These are phyloP conservation scores for Musa troglodytarum DNA, from an alignment of 176 grass and related monocot species.

Conservation along the genomic window DNA sequence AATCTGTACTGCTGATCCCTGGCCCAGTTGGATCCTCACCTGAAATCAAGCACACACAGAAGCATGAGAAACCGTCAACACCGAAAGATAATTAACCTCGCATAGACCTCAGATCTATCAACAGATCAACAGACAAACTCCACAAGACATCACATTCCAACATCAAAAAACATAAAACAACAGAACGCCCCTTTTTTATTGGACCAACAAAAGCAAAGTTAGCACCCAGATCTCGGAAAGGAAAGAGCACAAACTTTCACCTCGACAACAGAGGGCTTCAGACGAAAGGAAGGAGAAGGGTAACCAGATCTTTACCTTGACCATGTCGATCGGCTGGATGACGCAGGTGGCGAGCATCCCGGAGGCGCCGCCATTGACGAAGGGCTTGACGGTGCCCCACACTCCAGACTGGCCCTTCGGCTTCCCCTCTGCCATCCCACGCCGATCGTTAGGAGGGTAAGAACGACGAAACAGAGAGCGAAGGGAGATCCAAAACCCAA, in stretches of 20 bases:
- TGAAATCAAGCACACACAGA: slow-evolving; percentile 22
- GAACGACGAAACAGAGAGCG: too few species aligned
- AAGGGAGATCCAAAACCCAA: too few species aligned
- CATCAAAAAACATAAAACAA: neutral
- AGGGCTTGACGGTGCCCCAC: slow-evolving; percentile 73
- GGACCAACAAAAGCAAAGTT: too few species aligned
- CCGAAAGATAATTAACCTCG: neutral
- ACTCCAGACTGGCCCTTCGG: neutral
- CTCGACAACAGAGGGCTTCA: too few species aligned
- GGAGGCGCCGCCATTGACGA: slow-evolving; percentile 78
- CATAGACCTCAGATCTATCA: slow-evolving; percentile 2
- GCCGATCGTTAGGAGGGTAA: too few species aligned
- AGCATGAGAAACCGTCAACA: neutral
- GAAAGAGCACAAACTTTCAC: too few species aligned
- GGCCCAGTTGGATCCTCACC: slow-evolving; percentile 93
- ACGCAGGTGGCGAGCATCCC: slow-evolving; percentile 97
- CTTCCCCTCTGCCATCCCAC: neutral
- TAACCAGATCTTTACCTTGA: slow-evolving; percentile 48
- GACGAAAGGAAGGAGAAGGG: too few species aligned
- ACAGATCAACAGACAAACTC: neutral
- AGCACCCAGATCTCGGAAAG: too few species aligned
- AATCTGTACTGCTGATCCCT: slow-evolving; percentile 72
- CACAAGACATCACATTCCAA: neutral
- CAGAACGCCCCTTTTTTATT: too few species aligned
- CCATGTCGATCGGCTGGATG: slow-evolving; percentile 92